These are phyloP conservation scores for Nitzschia putrida DNA, from an alignment of 108 stramenopile genomes.

Conservation along the genomic window DNA sequence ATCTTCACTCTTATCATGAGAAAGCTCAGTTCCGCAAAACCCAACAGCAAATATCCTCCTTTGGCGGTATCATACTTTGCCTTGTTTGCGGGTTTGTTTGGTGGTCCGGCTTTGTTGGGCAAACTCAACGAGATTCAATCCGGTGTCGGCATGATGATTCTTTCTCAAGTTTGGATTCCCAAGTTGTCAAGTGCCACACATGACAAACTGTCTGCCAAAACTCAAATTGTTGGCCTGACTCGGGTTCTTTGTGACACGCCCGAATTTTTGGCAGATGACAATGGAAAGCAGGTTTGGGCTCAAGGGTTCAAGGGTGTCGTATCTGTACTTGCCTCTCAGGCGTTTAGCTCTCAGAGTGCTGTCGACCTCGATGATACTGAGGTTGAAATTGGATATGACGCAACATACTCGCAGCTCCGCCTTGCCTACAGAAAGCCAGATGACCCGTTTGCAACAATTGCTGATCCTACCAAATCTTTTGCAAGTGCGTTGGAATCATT, in stretches of 20 bases:
- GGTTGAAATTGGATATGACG: conserved; percentile 64
- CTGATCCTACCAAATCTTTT: conserved; percentile 57
- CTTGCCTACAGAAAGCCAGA: conserved; percentile 60
- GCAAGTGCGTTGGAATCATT: conserved; percentile 49
- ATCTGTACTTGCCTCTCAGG: conserved; percentile 54
- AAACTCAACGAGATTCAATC: conserved; percentile 60
- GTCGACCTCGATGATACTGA: conserved; percentile 51
- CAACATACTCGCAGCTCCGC: conserved; percentile 69
- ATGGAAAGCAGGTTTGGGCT: conserved; percentile 51
- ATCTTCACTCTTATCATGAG: conserved; percentile 72
- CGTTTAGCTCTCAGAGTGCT: conserved; percentile 32
- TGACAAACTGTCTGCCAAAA: conserved; percentile 63
- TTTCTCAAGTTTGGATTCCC: conserved; percentile 73
- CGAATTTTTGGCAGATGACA: conserved; percentile 54
- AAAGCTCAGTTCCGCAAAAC: conserved; percentile 65
- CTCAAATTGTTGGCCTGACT: conserved; percentile 71
- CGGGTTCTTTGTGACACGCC: conserved; percentile 71
- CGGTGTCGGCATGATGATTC: conserved; percentile 57
- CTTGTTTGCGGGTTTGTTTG: conserved; percentile 70
- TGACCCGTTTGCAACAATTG: conserved; percentile 73
- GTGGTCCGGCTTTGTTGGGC: conserved; percentile 52
- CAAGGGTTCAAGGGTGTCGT: conserved; percentile 48
- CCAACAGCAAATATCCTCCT: conserved; percentile 47
- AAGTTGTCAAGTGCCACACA: conserved; percentile 51
- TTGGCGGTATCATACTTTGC: conserved; percentile 64